A percentile compares a stretch with the other conserved stretches of the same genome.
Conservation (phyloP, 352 stramenopile genomes). For the Pythium graminicola region DNA sequence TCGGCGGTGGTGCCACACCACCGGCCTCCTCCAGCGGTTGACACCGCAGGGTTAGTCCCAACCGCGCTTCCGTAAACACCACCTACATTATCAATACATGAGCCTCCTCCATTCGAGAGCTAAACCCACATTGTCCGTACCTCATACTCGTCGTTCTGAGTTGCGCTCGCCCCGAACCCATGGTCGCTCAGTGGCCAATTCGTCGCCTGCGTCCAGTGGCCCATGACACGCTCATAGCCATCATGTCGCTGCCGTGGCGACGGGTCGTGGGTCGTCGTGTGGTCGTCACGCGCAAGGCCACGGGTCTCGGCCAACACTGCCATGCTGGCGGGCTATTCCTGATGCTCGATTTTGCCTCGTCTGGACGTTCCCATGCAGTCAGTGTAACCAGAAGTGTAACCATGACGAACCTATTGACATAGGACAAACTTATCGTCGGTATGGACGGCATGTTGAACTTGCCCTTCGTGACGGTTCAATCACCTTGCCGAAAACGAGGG, state of each 20-base stretch:
- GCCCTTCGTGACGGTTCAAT: conserved; percentile 3
- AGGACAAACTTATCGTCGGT: background rate
- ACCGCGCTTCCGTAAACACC: conserved; percentile 19
- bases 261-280: background rate
- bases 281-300: background rate
- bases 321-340: background rate
- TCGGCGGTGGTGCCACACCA: conserved; percentile 9
- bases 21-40: conserved; percentile 10
- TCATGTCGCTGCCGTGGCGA: background rate
- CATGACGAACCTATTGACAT: too few relatives aligned
- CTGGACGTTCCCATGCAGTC: too few relatives aligned
- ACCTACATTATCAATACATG: conserved; percentile 6
- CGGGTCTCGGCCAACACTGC: conserved; percentile 4
- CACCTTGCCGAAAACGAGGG: too few relatives aligned
- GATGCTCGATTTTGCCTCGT: too few relatives aligned
- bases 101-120: background rate
- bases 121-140: background rate
- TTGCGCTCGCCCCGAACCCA: background rate
- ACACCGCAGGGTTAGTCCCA: conserved; percentile 24
- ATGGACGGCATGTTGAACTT: conserved; percentile 24
- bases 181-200: conserved; percentile 1
- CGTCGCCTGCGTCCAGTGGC: conserved; percentile 8
- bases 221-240: too few relatives aligned
- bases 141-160: conserved; percentile 14
- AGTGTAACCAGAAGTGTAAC: conserved; percentile 1